Conservation (phyloP, 2,329 filamentous ascomycete species). For the Lecanicillium sp. region DNA sequence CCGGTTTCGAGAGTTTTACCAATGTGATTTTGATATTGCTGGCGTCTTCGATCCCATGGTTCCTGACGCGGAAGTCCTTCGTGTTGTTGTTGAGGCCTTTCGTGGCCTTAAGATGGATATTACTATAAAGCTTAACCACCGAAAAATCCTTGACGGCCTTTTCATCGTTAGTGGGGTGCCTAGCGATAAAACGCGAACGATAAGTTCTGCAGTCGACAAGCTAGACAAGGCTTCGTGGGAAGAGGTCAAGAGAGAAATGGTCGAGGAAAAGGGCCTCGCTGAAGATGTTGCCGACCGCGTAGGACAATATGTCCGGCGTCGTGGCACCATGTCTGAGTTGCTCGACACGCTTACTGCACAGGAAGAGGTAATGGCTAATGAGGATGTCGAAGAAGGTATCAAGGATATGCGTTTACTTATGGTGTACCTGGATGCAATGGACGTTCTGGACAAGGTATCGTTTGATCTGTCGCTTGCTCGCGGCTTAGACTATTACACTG, state of each 20-base stretch:
- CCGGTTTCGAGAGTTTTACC: constrained; percentile 92
- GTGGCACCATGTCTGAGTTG: constrained; percentile 67
- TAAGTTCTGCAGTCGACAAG: constrained; percentile 92
- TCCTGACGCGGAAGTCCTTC: constrained; percentile 81
- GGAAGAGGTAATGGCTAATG: constrained; percentile 59
- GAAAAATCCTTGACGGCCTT: constrained; percentile 78
- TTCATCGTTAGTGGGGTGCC: constrained; percentile 82
- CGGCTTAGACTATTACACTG: constrained; percentile 89
- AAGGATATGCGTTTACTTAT: constrained; percentile 75
- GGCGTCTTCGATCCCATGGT: constrained; percentile 84
- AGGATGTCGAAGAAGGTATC: constrained; percentile 69
- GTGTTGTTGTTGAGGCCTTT: constrained; percentile 80
- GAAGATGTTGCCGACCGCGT: constrained; percentile 76
- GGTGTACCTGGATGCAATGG: constrained; percentile 72
- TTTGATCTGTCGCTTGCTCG: constrained; percentile 87
- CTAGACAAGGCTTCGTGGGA: constrained; percentile 87
- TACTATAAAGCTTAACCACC: constrained; percentile 72
- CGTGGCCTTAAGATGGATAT: constrained; percentile 64
- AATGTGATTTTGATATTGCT: constrained; percentile 95
- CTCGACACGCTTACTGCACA: constrained; percentile 62
- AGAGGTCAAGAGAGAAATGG: constrained; percentile 88
- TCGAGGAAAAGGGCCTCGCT: constrained; percentile 78
- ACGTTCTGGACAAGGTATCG: constrained; percentile 63
- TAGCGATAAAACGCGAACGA: constrained; percentile 75
- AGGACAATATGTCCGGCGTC: constrained; percentile 76